These are phyloP conservation scores for Sporisorium sorghi DNA, from an alignment of 1,284 basidiomycete species.

Conservation along the genomic window DNA sequence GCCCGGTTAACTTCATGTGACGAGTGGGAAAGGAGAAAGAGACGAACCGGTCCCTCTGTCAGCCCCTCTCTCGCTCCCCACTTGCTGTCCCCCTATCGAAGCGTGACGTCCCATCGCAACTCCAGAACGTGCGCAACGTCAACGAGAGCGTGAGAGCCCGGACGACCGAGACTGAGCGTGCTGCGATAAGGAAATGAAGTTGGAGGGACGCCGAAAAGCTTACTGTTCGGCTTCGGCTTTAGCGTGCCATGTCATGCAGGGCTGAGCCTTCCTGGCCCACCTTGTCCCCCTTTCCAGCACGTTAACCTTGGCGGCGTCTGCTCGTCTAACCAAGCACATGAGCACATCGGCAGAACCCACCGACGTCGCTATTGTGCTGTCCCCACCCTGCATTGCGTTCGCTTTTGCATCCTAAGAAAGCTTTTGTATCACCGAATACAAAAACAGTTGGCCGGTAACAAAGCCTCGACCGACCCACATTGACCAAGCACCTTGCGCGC, in stretches of 20 bases:
- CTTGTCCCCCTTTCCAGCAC: background rate
- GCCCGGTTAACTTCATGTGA: conserved; percentile 7
- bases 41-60: background rate
- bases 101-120: background rate
- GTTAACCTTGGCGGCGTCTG: conserved; percentile 4
- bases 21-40: background rate
- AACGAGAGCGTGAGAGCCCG: background rate
- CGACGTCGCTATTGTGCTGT: background rate
- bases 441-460: background rate
- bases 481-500: background rate
- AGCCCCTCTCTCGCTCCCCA: background rate
- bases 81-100: background rate
- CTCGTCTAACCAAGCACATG: background rate
- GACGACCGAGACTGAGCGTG: conserved; percentile 5
- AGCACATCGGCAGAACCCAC: background rate
- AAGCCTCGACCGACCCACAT: background rate
- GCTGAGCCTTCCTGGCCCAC: background rate
- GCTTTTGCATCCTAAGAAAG: background rate
- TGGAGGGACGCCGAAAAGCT: background rate
- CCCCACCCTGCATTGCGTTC: background rate
- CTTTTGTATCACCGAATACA: background rate
- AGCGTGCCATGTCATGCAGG: conserved; percentile 21
- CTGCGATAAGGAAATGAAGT: background rate
- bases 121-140: background rate
- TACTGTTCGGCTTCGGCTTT: conserved; percentile 32